phyloP scores from a whole-genome alignment of 2,329 filamentous ascomycete genomes.

The Cytospora mali region DNA sequence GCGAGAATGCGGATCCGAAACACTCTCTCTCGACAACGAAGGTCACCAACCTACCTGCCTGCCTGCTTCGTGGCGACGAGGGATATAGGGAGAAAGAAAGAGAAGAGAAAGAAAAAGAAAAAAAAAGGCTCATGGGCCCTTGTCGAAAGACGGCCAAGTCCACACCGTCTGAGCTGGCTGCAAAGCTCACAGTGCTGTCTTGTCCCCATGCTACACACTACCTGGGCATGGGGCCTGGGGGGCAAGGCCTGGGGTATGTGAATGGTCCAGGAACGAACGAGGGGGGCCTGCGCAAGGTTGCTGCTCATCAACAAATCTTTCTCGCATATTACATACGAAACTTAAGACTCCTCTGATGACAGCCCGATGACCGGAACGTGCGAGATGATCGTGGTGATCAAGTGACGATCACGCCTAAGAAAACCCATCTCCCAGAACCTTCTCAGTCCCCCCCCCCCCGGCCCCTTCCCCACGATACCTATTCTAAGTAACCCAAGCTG shows the following conservation, averaged over 20 bases:
- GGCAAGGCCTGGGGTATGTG: no score
- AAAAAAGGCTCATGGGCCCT: background rate
- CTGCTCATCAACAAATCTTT: slow-evolving; percentile 5
- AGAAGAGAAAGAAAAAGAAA: no score
- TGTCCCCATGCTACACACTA: background rate
- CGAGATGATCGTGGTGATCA: slow-evolving; percentile 9
- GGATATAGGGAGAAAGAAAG: background rate
- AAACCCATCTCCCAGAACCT: background rate
- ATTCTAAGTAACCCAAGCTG: no score
- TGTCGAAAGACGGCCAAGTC: slow-evolving; percentile 10
- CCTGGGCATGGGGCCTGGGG: no score
- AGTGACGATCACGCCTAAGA: slow-evolving; percentile 15
- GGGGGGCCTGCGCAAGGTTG: no score
- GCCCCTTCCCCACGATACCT: background rate
- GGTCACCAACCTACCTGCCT: slow-evolving; percentile 4
- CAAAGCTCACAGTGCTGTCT: background rate
- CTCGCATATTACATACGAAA: slow-evolving; percentile 9
- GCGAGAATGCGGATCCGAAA: slow-evolving; percentile 11
- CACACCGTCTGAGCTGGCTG: slow-evolving; percentile 17
- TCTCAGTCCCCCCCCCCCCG: background rate
- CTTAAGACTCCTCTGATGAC: background rate
- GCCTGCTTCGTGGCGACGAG: background rate
- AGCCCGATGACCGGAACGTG: slow-evolving; percentile 17
- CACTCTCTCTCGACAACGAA: slow-evolving; percentile 7
- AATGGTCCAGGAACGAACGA: background rate